phyloP scores from a whole-genome alignment of 2,329 filamentous ascomycete genomes.

The Coniella vitis region DNA sequence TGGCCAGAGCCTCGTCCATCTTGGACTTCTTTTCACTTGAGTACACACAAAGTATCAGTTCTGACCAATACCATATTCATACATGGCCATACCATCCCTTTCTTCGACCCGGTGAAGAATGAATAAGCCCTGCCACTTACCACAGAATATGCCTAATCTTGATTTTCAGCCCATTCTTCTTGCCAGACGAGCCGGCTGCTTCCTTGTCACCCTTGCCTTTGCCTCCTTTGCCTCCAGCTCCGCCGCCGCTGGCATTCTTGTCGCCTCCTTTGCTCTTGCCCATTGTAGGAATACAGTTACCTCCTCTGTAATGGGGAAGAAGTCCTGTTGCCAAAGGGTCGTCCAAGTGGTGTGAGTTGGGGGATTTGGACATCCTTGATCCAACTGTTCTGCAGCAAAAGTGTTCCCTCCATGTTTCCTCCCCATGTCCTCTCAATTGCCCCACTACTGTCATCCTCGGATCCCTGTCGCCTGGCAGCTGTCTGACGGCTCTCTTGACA shows the following conservation, averaged over 20 bases:
- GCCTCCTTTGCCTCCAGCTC: constrained; percentile 22
- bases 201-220: constrained; percentile 19
- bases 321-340: too few relatives aligned
- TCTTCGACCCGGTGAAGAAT: too few relatives aligned
- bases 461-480: too few relatives aligned
- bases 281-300: constrained; percentile 19
- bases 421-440: too few relatives aligned
- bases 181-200: constrained; percentile 7
- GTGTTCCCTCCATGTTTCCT: too few relatives aligned
- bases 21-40: constrained; percentile 71
- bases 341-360: too few relatives aligned
- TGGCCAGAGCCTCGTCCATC: constrained; percentile 68
- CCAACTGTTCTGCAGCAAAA: too few relatives aligned
- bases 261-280: constrained; percentile 30
- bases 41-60: constrained; percentile 32
- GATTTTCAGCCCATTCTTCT: constrained; percentile 59
- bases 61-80: not conserved
- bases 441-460: too few relatives aligned
- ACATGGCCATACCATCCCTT: not conserved
- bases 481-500: too few relatives aligned
- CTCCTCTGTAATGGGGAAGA: not conserved
- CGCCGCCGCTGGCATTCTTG: constrained; percentile 9
- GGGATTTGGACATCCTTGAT: too few relatives aligned
- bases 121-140: constrained; percentile 25
- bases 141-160: constrained; percentile 66